Conservation (phyloP, 2,329 filamentous ascomycete genomes). For the Colletotrichum caudatum region DNA sequence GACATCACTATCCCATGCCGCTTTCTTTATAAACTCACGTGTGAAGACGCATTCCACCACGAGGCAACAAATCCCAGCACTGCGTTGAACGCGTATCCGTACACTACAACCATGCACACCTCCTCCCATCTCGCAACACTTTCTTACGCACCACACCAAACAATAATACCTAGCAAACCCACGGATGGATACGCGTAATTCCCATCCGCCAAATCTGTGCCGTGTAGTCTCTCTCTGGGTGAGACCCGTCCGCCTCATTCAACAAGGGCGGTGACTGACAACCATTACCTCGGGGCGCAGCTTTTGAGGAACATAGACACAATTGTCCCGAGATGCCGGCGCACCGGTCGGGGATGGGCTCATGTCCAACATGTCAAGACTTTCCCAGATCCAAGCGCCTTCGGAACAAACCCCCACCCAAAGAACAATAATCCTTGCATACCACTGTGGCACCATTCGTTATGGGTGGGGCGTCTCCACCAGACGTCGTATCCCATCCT, state of each 20-base stretch:
- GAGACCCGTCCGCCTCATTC: not conserved
- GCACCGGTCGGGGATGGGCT: conserved; percentile 20
- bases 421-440: conserved; percentile 6
- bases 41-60: conserved; percentile 7
- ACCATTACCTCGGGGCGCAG: not conserved
- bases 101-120: not conserved
- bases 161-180: not conserved
- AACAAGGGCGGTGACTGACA: not conserved
- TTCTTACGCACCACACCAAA: not conserved
- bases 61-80: conserved; percentile 2
- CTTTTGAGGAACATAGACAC: not conserved
- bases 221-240: not conserved
- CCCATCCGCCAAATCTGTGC: no score
- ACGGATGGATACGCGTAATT: not conserved
- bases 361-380: conserved; percentile 22
- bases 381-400: conserved; percentile 25
- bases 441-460: not conserved
- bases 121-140: conserved; percentile 2
- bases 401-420: conserved; percentile 19
- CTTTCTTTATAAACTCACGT: conserved; percentile 8
- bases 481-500: conserved; percentile 23
- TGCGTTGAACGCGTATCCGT: not conserved
- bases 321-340: conserved; percentile 30
- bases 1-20: conserved; percentile 5
- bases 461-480: conserved; percentile 26